phyloP scores from a whole-genome alignment of 305 asterid genomes.

The Solanum hybrid region DNA sequence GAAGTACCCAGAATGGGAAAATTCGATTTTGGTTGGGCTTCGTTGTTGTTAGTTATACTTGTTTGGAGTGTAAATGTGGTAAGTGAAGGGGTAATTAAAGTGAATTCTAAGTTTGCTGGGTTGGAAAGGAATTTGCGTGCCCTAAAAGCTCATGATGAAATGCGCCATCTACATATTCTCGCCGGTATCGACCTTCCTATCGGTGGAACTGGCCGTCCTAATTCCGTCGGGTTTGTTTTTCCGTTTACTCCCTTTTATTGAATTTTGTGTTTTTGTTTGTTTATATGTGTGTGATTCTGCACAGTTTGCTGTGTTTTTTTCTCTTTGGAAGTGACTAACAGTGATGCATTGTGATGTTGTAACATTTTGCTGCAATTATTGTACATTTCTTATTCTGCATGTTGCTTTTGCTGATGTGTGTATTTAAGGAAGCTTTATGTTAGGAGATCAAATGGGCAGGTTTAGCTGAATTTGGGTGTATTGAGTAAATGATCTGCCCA shows the following conservation, averaged over 20 bases:
- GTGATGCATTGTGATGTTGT: not conserved
- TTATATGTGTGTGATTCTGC: not conserved
- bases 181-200: constrained; percentile 95
- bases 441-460: not conserved
- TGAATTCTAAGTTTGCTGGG: constrained; percentile 73
- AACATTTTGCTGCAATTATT: not conserved
- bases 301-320: not conserved
- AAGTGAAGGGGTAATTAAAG: constrained; percentile 45
- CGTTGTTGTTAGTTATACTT: not conserved
- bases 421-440: not conserved
- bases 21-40: not conserved
- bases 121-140: constrained; percentile 55
- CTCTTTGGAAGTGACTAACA: not conserved
- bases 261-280: not conserved
- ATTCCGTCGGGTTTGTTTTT: constrained; percentile 57
- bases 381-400: not conserved
- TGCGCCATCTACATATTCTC: constrained; percentile 64
- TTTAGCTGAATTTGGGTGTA: not conserved
- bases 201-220: constrained; percentile 89
- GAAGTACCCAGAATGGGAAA: not conserved
- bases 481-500: not conserved
- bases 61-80: not conserved
- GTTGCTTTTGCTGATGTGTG: not conserved
- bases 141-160: constrained; percentile 77
- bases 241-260: not conserved